Percentiles rank a stretch among this genome's conserved stretches.
Conservation (phyloP, 2,329 filamentous ascomycete genomes). For the Podosphaera fusca region DNA sequence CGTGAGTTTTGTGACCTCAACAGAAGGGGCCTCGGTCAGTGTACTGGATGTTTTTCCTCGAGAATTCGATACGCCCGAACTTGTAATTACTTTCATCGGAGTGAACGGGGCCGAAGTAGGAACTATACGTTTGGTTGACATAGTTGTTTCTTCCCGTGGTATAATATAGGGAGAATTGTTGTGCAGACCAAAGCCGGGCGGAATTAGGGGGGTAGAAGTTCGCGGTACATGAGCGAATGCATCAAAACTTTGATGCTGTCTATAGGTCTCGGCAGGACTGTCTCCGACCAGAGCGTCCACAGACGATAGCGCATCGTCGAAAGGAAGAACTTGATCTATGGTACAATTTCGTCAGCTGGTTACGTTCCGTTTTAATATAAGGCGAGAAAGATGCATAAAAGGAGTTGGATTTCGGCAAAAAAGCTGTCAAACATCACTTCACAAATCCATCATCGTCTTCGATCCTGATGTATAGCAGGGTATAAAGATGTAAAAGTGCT, state of each 20-base stretch:
- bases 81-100: conserved; percentile 6
- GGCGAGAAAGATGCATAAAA: conserved; percentile 5
- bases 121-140: conserved; percentile 9
- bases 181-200: conserved; percentile 21
- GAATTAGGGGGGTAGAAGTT: conserved; percentile 20
- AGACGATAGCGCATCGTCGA: conserved; percentile 37
- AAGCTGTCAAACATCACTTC: conserved; percentile 21
- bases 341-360: conserved; percentile 12
- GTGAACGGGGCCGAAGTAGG: conserved; percentile 14
- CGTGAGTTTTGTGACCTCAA: conserved; percentile 9
- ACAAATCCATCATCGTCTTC: conserved; percentile 41
- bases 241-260: conserved; percentile 3
- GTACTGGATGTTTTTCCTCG: conserved; percentile 12
- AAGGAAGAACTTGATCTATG: conserved; percentile 38
- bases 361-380: neutral
- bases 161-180: conserved; percentile 19
- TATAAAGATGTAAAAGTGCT: conserved; percentile 22
- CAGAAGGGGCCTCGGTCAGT: conserved; percentile 10
- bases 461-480: conserved; percentile 13
- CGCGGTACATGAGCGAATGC: conserved; percentile 10
- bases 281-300: conserved; percentile 49
- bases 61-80: conserved; percentile 8
- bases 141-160: conserved; percentile 10
- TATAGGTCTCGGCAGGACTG: conserved; percentile 10
- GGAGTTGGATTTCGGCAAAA: conserved; percentile 19